Evolutionary conservation across 164 flowering plant genomes (phyloP).

Genomic region (Sextonia rubra): DNA sequence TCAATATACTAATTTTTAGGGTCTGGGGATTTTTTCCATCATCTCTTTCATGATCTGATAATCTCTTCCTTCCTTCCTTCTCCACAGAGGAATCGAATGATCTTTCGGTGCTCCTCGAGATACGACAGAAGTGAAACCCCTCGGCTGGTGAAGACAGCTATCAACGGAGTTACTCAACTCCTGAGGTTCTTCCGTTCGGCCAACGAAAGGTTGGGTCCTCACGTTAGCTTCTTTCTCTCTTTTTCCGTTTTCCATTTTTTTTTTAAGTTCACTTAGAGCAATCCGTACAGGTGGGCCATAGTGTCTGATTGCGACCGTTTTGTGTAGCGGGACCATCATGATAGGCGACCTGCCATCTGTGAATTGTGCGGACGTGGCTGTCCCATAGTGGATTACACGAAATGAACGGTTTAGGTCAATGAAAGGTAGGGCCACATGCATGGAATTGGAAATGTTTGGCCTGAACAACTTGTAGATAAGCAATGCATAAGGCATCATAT

Average conservation of each 20-base stretch:
- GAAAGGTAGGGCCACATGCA: too few relatives aligned
- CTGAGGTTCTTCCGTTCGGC: conserved; percentile 49
- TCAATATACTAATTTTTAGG: neutral
- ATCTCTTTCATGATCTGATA: neutral
- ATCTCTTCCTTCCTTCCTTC: neutral
- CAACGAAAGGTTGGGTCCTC: conserved; percentile 20
- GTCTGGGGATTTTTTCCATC: neutral
- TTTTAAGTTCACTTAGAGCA: too few relatives aligned
- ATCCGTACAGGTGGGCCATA: too few relatives aligned
- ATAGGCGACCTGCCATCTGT: neutral
- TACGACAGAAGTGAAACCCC: conserved; percentile 30
- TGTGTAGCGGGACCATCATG: neutral
- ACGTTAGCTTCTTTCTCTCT: neutral
- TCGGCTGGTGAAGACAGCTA: conserved; percentile 47
- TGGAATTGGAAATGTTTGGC: too few relatives aligned
- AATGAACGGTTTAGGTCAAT: too few relatives aligned
- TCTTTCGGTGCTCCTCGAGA: conserved; percentile 34
- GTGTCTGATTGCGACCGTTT: neutral
- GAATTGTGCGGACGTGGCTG: neutral
- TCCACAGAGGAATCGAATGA: conserved; percentile 17
- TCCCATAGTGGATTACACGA: too few relatives aligned
- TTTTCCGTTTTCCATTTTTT: too few relatives aligned
- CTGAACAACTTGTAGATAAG: too few relatives aligned
- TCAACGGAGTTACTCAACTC: conserved; percentile 64
- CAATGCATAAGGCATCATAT: too few relatives aligned